Base-by-base conservation (phyloP, 345 rosid genomes). In the Rhodamnia rubescens region DNA sequence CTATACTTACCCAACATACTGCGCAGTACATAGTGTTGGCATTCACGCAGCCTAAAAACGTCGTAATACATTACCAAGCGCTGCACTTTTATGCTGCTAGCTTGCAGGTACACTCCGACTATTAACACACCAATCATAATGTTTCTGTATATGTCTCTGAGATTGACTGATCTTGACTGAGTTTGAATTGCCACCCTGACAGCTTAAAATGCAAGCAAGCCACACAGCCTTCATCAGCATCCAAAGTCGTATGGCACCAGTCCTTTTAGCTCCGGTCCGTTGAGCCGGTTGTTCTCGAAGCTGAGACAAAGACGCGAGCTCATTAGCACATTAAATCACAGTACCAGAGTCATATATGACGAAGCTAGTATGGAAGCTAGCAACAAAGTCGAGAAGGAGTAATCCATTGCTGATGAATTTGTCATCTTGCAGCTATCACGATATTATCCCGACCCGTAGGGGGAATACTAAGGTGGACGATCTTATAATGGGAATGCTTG, bases 251-350 rank as follows among this genome's bases (percentile, higher is more conserved):
- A 94, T 15, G 93, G 88, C 81, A 87, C 96, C 9, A 93, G 91
- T 59, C 96, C 96, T 89, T 93, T 89, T 92, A 94, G 92, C 89
- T 94, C 94, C 3, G 96, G 96, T 87, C 96, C 96, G 51, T 88
- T 92, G 36, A 94, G 92, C 80, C 88, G 88, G 92, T 94, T 94
- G 89, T 91, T 90, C 56, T 86, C 88, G 10, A 87, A 93, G 84
- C 96, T 94, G 94, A 74, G 78, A 86, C 40, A 51, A 40, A 57
- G n/a, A 53, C 27, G 27, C 42, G 82, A 85, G 74, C 74, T 61
- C 74, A 61, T 61, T 29, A 61, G 74, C 2, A 49, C 61, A 42
- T 44, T 84, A 69, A 50, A 54, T 54, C 16, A 22, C 59, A 18
- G 44, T 44, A 78, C 56, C 53, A 40, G 11, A 54, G 54, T 51